A percentile compares a stretch with the other conserved stretches of the same genome.
phyloP scores from a whole-genome alignment of 805 yeast genomes.

The Myxozyma kluyveri region DNA sequence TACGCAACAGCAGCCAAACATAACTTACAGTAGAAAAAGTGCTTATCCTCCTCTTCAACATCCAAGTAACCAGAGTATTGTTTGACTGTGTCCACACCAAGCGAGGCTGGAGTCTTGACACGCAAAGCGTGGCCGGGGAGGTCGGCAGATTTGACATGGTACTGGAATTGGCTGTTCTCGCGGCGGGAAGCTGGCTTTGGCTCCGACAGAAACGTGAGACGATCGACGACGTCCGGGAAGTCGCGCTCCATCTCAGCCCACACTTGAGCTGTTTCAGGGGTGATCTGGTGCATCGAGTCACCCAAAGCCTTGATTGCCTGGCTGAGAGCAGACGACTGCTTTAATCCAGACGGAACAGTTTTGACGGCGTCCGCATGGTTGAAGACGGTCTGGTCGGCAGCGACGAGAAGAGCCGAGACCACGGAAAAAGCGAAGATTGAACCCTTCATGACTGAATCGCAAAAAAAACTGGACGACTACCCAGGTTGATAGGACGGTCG shows the following conservation, averaged over 20 bases:
- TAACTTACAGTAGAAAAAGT: slow-evolving; percentile 64
- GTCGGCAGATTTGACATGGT: slow-evolving; percentile 42
- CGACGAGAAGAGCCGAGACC: slow-evolving; percentile 21
- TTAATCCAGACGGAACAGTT: slow-evolving; percentile 7
- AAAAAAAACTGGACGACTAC: too few relatives aligned
- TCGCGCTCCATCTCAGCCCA: slow-evolving; percentile 33
- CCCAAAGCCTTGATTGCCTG: slow-evolving; percentile 24
- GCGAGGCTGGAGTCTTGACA: slow-evolving; percentile 59
- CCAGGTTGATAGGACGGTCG: too few relatives aligned
- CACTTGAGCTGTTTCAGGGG: slow-evolving; percentile 24
- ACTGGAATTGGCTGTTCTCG: slow-evolving; percentile 40
- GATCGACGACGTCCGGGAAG: slow-evolving; percentile 29
- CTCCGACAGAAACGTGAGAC: slow-evolving; percentile 26
- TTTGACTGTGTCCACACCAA: slow-evolving; percentile 78
- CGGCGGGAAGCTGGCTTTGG: slow-evolving; percentile 32
- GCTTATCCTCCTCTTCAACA: slow-evolving; percentile 78
- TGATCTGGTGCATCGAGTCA: slow-evolving; percentile 21
- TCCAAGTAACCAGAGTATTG: slow-evolving; percentile 75
- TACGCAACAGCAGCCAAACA: neutral
- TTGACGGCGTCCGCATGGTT: slow-evolving; percentile 1
- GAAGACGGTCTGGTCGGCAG: slow-evolving; percentile 19
- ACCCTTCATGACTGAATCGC: too few relatives aligned
- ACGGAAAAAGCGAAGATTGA: slow-evolving; percentile 15
- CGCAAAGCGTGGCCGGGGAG: slow-evolving; percentile 57
- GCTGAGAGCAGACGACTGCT: slow-evolving; percentile 24